These are phyloP conservation scores for Diaporthe sp. DNA, from an alignment of 2,329 filamentous ascomycete species.

Conservation along the genomic window DNA sequence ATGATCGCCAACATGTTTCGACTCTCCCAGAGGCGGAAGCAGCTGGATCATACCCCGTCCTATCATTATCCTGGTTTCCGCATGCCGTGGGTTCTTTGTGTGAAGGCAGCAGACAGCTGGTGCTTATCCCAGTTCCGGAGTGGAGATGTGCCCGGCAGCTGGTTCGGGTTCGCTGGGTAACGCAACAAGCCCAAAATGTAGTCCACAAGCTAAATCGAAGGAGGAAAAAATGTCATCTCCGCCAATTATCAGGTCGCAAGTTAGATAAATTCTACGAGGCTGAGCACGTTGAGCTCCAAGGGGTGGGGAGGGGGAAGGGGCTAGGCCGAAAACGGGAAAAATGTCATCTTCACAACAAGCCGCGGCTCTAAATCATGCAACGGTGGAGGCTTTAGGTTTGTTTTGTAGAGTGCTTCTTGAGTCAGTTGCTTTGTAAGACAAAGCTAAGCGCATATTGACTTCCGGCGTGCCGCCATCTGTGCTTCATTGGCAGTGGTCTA, in stretches of 20 bases:
- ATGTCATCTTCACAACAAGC: neutral
- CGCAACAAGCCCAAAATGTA: neutral
- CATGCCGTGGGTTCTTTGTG: neutral
- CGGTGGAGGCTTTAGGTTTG: neutral
- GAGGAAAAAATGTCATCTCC: neutral
- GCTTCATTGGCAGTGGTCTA: neutral
- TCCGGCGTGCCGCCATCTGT: neutral
- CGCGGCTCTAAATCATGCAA: neutral
- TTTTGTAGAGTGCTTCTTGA: neutral
- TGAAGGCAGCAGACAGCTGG: neutral
- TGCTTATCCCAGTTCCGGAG: neutral
- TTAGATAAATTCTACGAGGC: neutral
- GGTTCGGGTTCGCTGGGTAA: neutral
- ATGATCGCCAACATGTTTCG: neutral
- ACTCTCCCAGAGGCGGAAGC: neutral
- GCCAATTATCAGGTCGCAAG: too few relatives aligned
- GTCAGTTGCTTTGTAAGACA: conserved; percentile 8
- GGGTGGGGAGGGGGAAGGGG: accelerated
- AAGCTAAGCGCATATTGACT: neutral
- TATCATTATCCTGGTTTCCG: neutral
- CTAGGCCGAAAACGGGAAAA: neutral
- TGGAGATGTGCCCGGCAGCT: neutral
- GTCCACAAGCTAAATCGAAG: accelerated
- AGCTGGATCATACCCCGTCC: neutral
- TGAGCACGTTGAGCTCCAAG: neutral